Evolutionary conservation across 345 rosid genomes (phyloP), one percentile per base, ranked within the genome.

Genomic region (Eucalyptus leucophloia): DNA sequence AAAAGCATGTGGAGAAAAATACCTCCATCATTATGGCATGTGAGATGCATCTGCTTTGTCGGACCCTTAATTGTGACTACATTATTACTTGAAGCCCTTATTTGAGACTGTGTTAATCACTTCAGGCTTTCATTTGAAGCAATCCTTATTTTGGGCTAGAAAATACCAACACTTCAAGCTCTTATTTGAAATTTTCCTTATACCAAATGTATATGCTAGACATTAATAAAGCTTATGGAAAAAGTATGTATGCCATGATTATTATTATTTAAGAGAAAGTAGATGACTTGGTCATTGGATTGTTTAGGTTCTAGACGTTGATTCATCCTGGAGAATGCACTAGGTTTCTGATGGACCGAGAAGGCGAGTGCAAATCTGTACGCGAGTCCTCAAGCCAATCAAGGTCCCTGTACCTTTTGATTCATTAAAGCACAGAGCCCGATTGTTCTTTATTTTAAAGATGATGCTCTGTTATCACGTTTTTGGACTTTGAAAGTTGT

Each of bases 291-390:
- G 81, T 37, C 50, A 87, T 45, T n/a, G 50, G 90, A 65, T 88
- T 67, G n/a, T 80, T 50, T 88, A 97, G 99, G 98, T 96, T 28
- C 92, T 97, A 89, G 97, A 92, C 93, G 91, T 98, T 50, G 98
- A 98, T 94, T 93, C 94, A 53, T 94, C 97, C 65, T 97, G 98
- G 99, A 95, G 98, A 93, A 89, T 98, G 95, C 99, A 98, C 90
- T 96, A 95, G 95, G 99, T 96, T 65, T 98, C 98, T 6, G 99
- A 96, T 92, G 98, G 99, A 49, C 98, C 95, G 92, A 95, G 99
- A 94, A 95, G 99, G 90, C 93, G 98, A 60, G 99, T 98, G 83
- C 99, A 98, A 92, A 98, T 98, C 53, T 97, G 99, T 89, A 97
- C 96, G 99, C 98, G 99, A 88, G 98, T 98, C 87, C 96, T 98